Evolutionary conservation across 495 filamentous ascomycete genomes (phyloP).

Genomic region (Mytilinidion resinicola): DNA sequence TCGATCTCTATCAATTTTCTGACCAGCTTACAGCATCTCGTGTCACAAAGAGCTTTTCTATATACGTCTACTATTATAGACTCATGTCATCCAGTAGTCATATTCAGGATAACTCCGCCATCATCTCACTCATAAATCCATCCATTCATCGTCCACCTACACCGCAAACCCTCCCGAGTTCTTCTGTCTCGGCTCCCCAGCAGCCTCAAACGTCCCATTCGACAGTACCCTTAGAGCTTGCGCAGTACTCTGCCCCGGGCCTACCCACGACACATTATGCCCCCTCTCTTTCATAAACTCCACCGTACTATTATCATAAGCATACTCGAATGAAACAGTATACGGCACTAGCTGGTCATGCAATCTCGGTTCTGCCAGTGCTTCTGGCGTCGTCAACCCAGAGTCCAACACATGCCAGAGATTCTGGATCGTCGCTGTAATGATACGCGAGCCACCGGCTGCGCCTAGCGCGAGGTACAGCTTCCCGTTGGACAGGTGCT

Average conservation of each 20-base stretch:
- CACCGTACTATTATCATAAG: slow-evolving; percentile 60
- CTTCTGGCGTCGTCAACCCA: slow-evolving; percentile 49
- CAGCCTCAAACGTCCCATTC: slow-evolving; percentile 74
- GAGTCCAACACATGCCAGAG: slow-evolving; percentile 68
- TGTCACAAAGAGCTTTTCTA: too few relatives aligned
- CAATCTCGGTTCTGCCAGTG: slow-evolving; percentile 60
- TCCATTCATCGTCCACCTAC: slow-evolving; percentile 31
- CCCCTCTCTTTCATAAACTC: slow-evolving; percentile 56
- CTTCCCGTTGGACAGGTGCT: slow-evolving; percentile 52
- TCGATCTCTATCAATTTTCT: too few relatives aligned
- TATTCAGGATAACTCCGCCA: too few relatives aligned
- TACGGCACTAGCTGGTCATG: slow-evolving; percentile 83
- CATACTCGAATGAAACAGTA: slow-evolving; percentile 61
- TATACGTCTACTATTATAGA: too few relatives aligned
- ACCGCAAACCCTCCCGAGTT: slow-evolving; percentile 66
- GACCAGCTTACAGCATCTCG: too few relatives aligned
- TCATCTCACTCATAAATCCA: too few relatives aligned
- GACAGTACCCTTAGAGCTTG: slow-evolving; percentile 60
- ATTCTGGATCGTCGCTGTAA: slow-evolving; percentile 73
- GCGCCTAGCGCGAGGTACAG: slow-evolving; percentile 68
- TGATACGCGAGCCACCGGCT: slow-evolving; percentile 83
- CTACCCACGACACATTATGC: slow-evolving; percentile 71
- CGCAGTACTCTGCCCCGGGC: slow-evolving; percentile 57
- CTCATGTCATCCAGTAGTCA: too few relatives aligned
- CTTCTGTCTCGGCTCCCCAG: slow-evolving; percentile 68